A percentile compares a stretch with the other conserved stretches of the same genome.
These are phyloP conservation scores for Podila epigama DNA, from an alignment of 192 early-diverging fungal genomes.

Conservation along the genomic window DNA sequence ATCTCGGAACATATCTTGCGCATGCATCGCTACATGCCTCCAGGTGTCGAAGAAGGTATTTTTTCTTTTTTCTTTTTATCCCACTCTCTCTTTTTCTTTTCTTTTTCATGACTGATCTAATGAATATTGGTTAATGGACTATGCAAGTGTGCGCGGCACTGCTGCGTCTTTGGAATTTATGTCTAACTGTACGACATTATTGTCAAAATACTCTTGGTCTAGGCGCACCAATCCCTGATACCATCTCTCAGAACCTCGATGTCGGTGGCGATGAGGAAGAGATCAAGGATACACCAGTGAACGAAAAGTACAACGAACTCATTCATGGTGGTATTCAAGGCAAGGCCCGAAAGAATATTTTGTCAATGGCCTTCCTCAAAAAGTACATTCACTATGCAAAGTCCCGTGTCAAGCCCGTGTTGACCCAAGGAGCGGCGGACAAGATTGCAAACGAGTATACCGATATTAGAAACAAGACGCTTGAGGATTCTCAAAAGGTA, in stretches of 20 bases:
- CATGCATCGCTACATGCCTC: slow-evolving; percentile 92
- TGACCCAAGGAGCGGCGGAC: slow-evolving; percentile 85
- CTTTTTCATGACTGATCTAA: no score
- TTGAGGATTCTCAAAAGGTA: slow-evolving; percentile 73
- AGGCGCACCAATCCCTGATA: slow-evolving; percentile 60
- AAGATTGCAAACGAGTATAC: slow-evolving; percentile 83
- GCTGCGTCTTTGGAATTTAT: no score
- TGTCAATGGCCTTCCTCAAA: slow-evolving; percentile 90
- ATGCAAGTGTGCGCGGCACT: no score
- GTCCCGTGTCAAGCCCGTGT: slow-evolving; percentile 80
- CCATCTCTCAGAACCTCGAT: slow-evolving; percentile 47
- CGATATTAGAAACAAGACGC: slow-evolving; percentile 81
- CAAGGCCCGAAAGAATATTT: slow-evolving; percentile 52
- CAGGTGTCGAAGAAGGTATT: slow-evolving; percentile 84
- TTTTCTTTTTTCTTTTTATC: no score
- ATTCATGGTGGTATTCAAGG: slow-evolving; percentile 75
- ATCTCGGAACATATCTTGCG: slow-evolving; percentile 94
- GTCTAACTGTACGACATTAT: no score
- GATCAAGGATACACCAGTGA: slow-evolving; percentile 71
- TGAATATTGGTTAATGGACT: neutral
- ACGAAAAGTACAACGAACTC: slow-evolving; percentile 87
- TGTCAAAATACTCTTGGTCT: no score
- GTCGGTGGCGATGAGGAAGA: slow-evolving; percentile 61
- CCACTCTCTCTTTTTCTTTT: no score
- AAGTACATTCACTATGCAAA: slow-evolving; percentile 97